Evolutionary conservation across 768 basidiomycete species (phyloP).

Genomic region (Scleroderma bovista): DNA sequence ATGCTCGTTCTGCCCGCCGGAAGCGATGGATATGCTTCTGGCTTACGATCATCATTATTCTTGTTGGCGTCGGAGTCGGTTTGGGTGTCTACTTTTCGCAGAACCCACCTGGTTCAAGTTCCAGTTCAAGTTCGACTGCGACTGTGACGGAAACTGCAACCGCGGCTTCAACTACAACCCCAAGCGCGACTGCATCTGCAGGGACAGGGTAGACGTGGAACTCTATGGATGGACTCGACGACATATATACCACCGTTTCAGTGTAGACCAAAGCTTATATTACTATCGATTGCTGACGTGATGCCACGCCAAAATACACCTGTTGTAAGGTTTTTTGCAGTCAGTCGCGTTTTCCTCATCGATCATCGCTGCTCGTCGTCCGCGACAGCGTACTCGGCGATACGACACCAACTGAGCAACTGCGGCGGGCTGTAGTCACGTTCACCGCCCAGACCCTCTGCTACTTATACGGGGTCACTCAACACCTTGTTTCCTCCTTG

Average conservation of each 20-base stretch:
- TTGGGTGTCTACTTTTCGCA: slow-evolving; percentile 25
- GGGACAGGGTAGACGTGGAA: not conserved
- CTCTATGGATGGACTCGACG: not conserved
- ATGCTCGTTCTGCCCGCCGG: slow-evolving; percentile 64
- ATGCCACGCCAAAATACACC: not conserved
- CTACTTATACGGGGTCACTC: no score
- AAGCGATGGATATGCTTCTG: slow-evolving; percentile 87
- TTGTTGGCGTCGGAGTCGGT: slow-evolving; percentile 37
- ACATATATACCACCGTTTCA: no score
- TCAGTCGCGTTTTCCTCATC: not conserved
- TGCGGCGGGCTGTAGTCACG: no score
- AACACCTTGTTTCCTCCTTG: no score
- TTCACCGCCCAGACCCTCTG: no score
- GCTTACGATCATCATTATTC: slow-evolving; percentile 51
- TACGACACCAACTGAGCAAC: no score
- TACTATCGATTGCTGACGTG: not conserved
- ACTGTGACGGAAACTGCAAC: not conserved
- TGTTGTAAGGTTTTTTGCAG: no score
- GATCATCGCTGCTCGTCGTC: not conserved
- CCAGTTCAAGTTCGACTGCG: slow-evolving; percentile 1
- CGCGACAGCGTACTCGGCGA: not conserved
- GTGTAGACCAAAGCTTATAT: not conserved
- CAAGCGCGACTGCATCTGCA: not conserved
- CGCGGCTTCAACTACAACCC: not conserved
- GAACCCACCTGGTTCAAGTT: slow-evolving; percentile 3